Percentiles rank a stretch among this genome's conserved stretches.
Evolutionary conservation across 306 rosid genomes (phyloP).

Genomic region (Benincasa hispida): DNA sequence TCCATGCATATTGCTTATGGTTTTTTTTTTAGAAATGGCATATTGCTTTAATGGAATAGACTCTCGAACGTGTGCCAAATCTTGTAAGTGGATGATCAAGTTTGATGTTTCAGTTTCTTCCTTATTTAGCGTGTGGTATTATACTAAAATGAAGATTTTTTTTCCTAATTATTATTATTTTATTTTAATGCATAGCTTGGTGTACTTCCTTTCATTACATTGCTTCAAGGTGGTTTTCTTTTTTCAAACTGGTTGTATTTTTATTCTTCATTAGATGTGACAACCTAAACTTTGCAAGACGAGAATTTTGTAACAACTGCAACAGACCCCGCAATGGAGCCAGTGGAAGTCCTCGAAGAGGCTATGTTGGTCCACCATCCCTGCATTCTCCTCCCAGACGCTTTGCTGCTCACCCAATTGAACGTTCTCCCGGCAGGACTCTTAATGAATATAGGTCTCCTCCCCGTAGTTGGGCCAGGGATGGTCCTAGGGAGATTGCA

Average conservation of each 20-base stretch:
- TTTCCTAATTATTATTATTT: background rate
- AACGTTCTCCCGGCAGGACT: conserved; percentile 63
- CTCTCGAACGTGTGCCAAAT: background rate
- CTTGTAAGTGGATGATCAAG: background rate
- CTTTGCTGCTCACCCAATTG: conserved; percentile 56
- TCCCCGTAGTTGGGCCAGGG: conserved; percentile 71
- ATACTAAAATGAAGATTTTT: background rate
- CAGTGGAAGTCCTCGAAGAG: conserved; percentile 76
- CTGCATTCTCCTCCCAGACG: conserved; percentile 60
- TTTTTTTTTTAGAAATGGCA: background rate
- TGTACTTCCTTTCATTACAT: background rate
- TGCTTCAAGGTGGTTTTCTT: background rate
- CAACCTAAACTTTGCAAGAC: conserved; percentile 89
- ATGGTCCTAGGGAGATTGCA: conserved; percentile 59
- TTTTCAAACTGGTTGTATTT: background rate
- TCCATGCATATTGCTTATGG: background rate
- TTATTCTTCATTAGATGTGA: conserved; percentile 50
- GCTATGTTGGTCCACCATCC: conserved; percentile 44
- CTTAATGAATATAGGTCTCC: conserved; percentile 69
- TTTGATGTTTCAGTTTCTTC: background rate
- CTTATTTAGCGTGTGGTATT: background rate
- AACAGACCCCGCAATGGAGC: conserved; percentile 50
- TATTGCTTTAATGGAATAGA: background rate
- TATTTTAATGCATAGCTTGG: background rate
- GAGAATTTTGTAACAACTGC: conserved; percentile 81